Conservation (phyloP, 495 filamentous ascomycete genomes). For the Penicillium antarcticum region DNA sequence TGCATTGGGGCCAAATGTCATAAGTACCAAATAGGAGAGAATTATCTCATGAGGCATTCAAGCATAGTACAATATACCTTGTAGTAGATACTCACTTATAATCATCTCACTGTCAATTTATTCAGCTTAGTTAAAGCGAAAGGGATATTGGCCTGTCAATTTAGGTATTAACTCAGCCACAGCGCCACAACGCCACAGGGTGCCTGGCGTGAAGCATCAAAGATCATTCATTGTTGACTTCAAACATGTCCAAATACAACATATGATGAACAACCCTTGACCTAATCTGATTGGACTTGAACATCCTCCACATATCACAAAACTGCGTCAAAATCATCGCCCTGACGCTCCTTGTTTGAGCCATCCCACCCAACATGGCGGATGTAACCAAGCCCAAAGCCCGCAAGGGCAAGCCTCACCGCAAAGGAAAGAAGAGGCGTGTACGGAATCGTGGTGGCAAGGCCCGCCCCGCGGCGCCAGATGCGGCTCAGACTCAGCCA, state of each 20-base stretch:
- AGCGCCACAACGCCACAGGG: neutral
- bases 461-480: neutral
- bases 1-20: no score
- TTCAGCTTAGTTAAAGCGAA: no score
- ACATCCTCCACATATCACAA: neutral
- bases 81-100: no score
- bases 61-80: no score
- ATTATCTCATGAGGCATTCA: no score
- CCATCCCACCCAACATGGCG: constrained; percentile 3
- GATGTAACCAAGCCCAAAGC: constrained; percentile 4
- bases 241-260: neutral
- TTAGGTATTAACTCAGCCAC: neutral
- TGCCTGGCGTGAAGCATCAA: constrained; percentile 4
- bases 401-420: constrained; percentile 5
- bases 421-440: neutral
- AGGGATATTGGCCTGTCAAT: neutral
- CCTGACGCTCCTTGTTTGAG: neutral
- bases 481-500: neutral
- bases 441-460: neutral
- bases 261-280: neutral
- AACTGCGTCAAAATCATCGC: neutral
- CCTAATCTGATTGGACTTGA: no score
- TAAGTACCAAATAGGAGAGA: no score
- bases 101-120: no score
- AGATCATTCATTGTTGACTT: neutral